Percentiles rank a stretch among this genome's conserved stretches.
Evolutionary conservation across 768 basidiomycete genomes (phyloP).

Genomic region (Lentinula aciculospora): DNA sequence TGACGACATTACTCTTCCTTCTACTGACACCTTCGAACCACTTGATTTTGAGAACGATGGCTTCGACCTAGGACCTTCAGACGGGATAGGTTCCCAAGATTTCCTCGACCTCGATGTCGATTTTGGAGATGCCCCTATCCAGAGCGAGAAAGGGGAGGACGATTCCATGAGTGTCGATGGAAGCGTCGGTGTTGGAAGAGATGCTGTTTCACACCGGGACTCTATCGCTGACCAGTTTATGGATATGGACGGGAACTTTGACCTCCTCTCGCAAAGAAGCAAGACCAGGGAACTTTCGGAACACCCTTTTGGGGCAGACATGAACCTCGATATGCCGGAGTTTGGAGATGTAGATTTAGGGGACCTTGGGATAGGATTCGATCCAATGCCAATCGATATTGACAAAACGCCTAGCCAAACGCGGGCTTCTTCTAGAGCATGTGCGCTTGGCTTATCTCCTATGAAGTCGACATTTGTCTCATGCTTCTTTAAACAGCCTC

Average conservation of each 20-base stretch:
- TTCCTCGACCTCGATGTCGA: slow-evolving; percentile 75
- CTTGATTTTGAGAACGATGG: slow-evolving; percentile 61
- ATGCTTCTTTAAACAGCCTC: slow-evolving; percentile 43
- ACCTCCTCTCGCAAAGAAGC: slow-evolving; percentile 54
- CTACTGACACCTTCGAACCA: slow-evolving; percentile 63
- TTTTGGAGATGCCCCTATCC: slow-evolving; percentile 54
- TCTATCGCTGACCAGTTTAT: slow-evolving; percentile 62
- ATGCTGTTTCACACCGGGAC: slow-evolving; percentile 48
- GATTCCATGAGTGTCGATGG: slow-evolving; percentile 52
- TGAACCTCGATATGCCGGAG: slow-evolving; percentile 38
- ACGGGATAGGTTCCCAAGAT: slow-evolving; percentile 85
- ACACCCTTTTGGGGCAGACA: slow-evolving; percentile 55
- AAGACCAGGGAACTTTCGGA: slow-evolving; percentile 62
- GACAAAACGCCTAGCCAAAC: slow-evolving; percentile 57
- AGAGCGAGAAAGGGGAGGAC: slow-evolving; percentile 29
- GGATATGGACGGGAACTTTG: slow-evolving; percentile 42
- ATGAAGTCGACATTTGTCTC: not conserved
- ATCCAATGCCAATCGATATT: slow-evolving; percentile 33
- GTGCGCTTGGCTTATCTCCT: slow-evolving; percentile 34
- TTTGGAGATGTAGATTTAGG: slow-evolving; percentile 13
- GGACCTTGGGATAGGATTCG: slow-evolving; percentile 60
- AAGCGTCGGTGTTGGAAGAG: slow-evolving; percentile 75
- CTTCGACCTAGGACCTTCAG: slow-evolving; percentile 75
- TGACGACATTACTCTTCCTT: slow-evolving; percentile 85
- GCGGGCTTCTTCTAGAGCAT: slow-evolving; percentile 60